These are phyloP conservation scores for Diaporthe humulicola DNA, from an alignment of 2,329 filamentous ascomycete genomes.

Conservation along the genomic window DNA sequence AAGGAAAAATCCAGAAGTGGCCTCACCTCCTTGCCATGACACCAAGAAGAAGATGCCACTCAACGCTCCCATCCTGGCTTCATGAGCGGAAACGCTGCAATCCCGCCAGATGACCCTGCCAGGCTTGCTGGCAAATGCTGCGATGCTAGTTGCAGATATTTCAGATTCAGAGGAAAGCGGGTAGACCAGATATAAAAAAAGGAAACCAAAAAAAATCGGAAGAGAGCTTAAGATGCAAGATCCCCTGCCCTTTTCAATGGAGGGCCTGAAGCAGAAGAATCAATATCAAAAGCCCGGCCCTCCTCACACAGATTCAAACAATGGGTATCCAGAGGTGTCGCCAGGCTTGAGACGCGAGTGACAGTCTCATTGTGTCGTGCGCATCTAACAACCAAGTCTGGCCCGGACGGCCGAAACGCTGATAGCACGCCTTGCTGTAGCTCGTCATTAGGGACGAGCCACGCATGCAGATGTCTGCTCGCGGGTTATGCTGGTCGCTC, in stretches of 20 bases:
- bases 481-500: not conserved
- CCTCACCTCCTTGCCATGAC: not conserved
- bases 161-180: not conserved
- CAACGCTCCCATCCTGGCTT: not conserved
- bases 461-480: not conserved
- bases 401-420: not conserved
- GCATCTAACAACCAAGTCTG: too few species aligned
- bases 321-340: not conserved
- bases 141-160: conserved; percentile 6
- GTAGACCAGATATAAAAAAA: not conserved
- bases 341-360: not conserved
- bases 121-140: not conserved
- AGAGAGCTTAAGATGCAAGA: not conserved
- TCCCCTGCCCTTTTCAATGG: not conserved
- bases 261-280: not conserved
- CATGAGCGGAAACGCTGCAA: not conserved
- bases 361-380: not conserved
- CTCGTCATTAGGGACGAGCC: not conserved
- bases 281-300: not conserved
- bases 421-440: not conserved
- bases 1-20: not conserved
- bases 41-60: not conserved
- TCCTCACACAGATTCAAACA: not conserved
- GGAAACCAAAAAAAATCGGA: not conserved
- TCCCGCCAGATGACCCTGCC: not conserved